Conservation (phyloP, 2,329 filamentous ascomycete species). For the Dactylellina cionopaga region DNA sequence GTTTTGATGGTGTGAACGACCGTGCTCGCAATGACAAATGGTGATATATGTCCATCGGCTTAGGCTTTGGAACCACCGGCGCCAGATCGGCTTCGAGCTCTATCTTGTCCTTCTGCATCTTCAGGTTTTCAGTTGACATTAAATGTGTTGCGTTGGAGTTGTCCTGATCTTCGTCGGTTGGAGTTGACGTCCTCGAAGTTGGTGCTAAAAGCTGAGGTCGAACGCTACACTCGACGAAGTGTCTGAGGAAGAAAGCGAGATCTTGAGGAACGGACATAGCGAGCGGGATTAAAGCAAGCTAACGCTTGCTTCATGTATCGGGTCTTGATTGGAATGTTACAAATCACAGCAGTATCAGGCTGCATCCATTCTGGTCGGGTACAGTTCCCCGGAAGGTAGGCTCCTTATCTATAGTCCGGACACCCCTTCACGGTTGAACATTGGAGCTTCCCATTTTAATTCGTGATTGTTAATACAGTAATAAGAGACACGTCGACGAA, state of each 20-base stretch:
- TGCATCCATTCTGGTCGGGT: constrained; percentile 1
- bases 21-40: constrained; percentile 77
- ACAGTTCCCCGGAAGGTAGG: constrained; percentile 2
- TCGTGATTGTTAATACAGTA: not conserved
- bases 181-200: constrained; percentile 6
- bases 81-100: not conserved
- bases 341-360: constrained; percentile 19
- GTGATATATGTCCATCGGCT: constrained; percentile 79
- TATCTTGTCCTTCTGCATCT: constrained; percentile 35
- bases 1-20: constrained; percentile 70
- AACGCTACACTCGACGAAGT: constrained; percentile 47
- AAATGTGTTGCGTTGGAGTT: constrained; percentile 21
- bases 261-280: constrained; percentile 38
- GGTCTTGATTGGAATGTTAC: constrained; percentile 20
- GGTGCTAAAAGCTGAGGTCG: constrained; percentile 26
- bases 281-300: constrained; percentile 1
- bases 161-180: constrained; percentile 25
- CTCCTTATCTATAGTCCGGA: constrained; percentile 32
- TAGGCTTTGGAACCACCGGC: constrained; percentile 35
- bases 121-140: not conserved
- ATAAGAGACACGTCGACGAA: constrained; percentile 44
- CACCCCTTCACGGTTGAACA: not conserved
- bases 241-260: constrained; percentile 45
- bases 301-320: too few relatives aligned
- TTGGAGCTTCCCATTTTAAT: not conserved